Evolutionary conservation across 345 rosid genomes (phyloP).

Genomic region (Populus deltoides): DNA sequence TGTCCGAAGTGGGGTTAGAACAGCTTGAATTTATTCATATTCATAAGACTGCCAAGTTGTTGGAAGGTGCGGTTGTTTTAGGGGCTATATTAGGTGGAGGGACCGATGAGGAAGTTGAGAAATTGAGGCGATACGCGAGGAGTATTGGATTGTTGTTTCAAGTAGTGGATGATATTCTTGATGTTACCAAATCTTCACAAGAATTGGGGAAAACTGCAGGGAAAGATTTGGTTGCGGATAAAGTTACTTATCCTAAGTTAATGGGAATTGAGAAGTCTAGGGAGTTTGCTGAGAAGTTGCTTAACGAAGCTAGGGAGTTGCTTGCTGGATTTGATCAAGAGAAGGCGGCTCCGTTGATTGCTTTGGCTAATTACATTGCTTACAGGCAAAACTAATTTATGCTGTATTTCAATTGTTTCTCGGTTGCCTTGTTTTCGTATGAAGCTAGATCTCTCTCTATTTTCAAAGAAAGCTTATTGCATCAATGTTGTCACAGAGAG

Average conservation of each 20-base stretch:
- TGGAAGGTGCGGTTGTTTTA: constrained; percentile 72
- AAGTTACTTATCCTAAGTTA: constrained; percentile 75
- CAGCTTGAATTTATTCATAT: constrained; percentile 79
- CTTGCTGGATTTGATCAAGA: constrained; percentile 57
- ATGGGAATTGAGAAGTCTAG: constrained; percentile 74
- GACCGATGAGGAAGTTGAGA: constrained; percentile 62
- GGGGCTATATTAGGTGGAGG: constrained; percentile 89
- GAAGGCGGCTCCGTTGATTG: constrained; percentile 81
- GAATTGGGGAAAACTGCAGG: constrained; percentile 96
- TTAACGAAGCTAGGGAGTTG: constrained; percentile 59
- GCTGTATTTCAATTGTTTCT: neutral
- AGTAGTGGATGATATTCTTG: constrained; percentile 94
- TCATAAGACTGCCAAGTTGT: constrained; percentile 81
- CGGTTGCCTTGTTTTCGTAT: neutral
- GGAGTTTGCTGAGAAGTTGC: constrained; percentile 69
- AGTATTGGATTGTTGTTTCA: constrained; percentile 80
- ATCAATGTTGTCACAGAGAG: neutral
- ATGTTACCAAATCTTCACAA: constrained; percentile 72
- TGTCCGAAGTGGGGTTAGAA: constrained; percentile 52
- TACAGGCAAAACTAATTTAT: constrained; percentile 58
- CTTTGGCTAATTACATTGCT: constrained; percentile 85
- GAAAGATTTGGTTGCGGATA: constrained; percentile 85
- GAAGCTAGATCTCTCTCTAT: neutral
- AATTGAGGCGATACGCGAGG: constrained; percentile 65
- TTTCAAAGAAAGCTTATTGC: neutral